A percentile compares a stretch with the other conserved stretches of the same genome.
These are phyloP conservation scores for Deinandra increscens DNA, from an alignment of 129 eudicot species.

Conservation along the genomic window DNA sequence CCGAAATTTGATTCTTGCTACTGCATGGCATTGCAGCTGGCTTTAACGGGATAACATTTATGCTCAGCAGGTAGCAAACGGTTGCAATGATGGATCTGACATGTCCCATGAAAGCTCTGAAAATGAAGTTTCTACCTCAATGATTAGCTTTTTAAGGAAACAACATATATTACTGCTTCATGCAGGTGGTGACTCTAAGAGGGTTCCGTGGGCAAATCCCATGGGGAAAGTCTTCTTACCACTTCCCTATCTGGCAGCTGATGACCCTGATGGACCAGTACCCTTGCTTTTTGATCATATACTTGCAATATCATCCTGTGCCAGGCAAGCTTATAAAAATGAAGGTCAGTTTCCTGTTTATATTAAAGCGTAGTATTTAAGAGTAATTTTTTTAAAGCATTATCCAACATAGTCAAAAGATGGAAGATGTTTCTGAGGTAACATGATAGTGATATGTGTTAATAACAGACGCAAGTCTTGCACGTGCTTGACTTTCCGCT, in stretches of 20 bases:
- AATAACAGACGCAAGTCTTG: too few species aligned
- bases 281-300: conserved; percentile 98
- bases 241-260: conserved; percentile 91
- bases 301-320: conserved; percentile 95
- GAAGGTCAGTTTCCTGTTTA: conserved; percentile 54
- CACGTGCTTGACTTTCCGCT: neutral
- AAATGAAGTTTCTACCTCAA: conserved; percentile 32
- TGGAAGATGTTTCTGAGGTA: too few species aligned
- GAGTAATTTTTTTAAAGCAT: neutral
- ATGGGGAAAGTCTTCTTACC: conserved; percentile 99
- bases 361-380: neutral
- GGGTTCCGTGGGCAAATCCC: conserved; percentile 99
- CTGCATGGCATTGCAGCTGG: conserved; percentile 22
- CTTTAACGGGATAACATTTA: conserved; percentile 33
- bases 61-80: conserved; percentile 44
- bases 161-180: conserved; percentile 85
- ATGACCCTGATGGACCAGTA: conserved; percentile 95
- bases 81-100: conserved; percentile 33
- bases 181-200: conserved; percentile 98
- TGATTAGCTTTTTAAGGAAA: conserved; percentile 51
- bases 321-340: conserved; percentile 82
- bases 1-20: conserved; percentile 24
- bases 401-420: neutral
- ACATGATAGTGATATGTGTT: too few species aligned
- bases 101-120: conserved; percentile 28